Percentiles rank a stretch among this genome's conserved stretches.
Evolutionary conservation across 495 filamentous ascomycete species (phyloP).

Genomic region (Aspergillus haitiensis): DNA sequence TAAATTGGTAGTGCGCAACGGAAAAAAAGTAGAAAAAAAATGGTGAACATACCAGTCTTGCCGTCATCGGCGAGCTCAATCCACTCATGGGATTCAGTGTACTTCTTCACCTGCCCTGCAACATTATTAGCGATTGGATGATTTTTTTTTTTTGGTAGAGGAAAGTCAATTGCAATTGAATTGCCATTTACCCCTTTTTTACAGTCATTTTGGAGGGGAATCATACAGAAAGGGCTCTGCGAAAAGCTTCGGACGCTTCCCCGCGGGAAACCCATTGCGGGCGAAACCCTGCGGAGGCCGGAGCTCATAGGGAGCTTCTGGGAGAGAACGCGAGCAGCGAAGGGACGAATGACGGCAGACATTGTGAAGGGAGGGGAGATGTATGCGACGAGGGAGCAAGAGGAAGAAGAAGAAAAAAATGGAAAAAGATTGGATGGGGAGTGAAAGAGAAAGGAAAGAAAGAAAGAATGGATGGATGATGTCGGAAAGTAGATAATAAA

Average conservation of each 20-base stretch:
- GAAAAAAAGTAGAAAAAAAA: too few relatives aligned
- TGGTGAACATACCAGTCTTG: constrained; percentile 44
- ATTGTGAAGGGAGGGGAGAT: constrained; percentile 28
- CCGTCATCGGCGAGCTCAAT: constrained; percentile 78
- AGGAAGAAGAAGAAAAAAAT: constrained; percentile 18
- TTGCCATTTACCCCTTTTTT: background rate
- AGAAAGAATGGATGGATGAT: constrained; percentile 25
- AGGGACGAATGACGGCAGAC: constrained; percentile 44
- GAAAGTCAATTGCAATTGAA: constrained; percentile 15
- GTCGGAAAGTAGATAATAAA: constrained; percentile 26
- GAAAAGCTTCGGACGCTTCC: constrained; percentile 50
- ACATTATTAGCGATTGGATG: constrained; percentile 16
- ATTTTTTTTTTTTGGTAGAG: constrained; percentile 27
- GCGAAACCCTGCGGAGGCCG: constrained; percentile 36
- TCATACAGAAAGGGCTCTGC: constrained; percentile 48
- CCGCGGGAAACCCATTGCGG: constrained; percentile 53
- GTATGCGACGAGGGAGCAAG: constrained; percentile 3
- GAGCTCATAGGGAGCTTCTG: constrained; percentile 44
- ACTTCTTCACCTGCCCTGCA: constrained; percentile 68
- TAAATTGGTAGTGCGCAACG: constrained; percentile 5
- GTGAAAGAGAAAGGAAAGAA: constrained; percentile 31
- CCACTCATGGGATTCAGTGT: constrained; percentile 98
- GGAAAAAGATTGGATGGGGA: constrained; percentile 24
- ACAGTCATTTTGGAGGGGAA: constrained; percentile 16
- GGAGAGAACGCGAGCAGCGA: constrained; percentile 44